Percentiles rank a stretch among this genome's conserved stretches.
Conservation (phyloP, 2,329 filamentous ascomycete species). For the Aureobasidium uvarum region DNA sequence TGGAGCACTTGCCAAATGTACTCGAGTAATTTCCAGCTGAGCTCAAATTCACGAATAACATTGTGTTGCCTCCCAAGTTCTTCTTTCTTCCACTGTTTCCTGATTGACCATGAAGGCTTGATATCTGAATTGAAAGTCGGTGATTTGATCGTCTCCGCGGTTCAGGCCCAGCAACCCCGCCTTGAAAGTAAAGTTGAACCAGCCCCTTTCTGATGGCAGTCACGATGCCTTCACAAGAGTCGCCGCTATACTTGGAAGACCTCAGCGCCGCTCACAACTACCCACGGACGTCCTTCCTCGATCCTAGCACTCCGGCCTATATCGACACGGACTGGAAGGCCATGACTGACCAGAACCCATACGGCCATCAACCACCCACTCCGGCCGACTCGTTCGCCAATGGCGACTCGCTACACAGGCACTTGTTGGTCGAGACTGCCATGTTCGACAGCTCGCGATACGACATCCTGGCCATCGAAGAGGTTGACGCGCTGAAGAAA, state of each 20-base stretch:
- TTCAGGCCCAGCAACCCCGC: background rate
- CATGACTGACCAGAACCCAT: constrained; percentile 21
- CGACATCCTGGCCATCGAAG: constrained; percentile 83
- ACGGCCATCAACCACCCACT: constrained; percentile 6
- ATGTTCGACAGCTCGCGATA: constrained; percentile 83
- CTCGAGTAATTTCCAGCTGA: constrained; percentile 12
- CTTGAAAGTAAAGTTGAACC: too few relatives aligned
- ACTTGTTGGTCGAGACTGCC: constrained; percentile 90
- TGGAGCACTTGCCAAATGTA: constrained; percentile 11
- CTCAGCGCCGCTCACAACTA: constrained; percentile 13
- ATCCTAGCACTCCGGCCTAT: constrained; percentile 24
- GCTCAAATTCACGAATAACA: background rate
- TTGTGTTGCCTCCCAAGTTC: background rate
- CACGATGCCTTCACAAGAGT: too few relatives aligned
- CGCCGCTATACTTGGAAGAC: too few relatives aligned
- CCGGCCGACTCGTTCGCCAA: constrained; percentile 26
- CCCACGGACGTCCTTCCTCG: constrained; percentile 16
- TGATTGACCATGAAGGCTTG: background rate
- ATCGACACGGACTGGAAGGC: constrained; percentile 24
- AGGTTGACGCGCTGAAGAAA: constrained; percentile 89
- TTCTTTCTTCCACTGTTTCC: background rate
- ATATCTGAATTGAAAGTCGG: background rate
- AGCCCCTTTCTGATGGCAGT: too few relatives aligned
- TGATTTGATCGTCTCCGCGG: background rate
- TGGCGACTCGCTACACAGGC: constrained; percentile 69